These are phyloP conservation scores for Tetraselmis chui DNA, from an alignment of 139 green algal genomes.

Conservation along the genomic window DNA sequence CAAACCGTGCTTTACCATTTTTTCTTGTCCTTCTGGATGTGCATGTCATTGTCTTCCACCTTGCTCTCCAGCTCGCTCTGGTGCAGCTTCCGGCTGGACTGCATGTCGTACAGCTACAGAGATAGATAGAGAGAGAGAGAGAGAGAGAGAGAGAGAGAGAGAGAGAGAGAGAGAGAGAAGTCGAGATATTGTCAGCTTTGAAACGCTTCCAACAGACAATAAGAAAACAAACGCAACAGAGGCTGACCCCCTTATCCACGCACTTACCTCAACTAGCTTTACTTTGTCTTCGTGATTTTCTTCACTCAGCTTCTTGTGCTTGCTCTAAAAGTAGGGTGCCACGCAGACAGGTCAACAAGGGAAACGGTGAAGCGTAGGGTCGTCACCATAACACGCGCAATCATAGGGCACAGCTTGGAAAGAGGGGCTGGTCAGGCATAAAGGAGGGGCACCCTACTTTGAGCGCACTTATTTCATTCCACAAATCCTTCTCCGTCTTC, in stretches of 20 bases:
- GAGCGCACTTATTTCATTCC: background rate
- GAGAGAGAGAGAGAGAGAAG: background rate
- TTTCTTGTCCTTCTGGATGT: no score
- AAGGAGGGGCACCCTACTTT: background rate
- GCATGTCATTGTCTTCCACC: slow-evolving; percentile 27
- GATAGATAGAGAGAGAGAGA: background rate
- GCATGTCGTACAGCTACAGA: background rate
- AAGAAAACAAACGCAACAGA: no score
- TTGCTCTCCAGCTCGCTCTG: slow-evolving; percentile 17
- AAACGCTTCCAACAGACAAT: background rate
- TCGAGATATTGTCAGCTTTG: slow-evolving; percentile 11
- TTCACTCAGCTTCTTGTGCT: background rate
- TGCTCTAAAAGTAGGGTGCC: background rate
- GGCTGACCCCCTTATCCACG: background rate
- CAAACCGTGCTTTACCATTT: no score
- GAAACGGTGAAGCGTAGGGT: background rate
- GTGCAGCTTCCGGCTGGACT: background rate
- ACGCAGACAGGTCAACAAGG: no score
- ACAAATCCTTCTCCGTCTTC: background rate
- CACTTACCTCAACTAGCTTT: background rate
- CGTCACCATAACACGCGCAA: background rate
- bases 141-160: background rate
- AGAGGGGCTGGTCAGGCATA: background rate
- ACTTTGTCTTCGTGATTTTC: slow-evolving; percentile 4
- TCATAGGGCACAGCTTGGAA: background rate